Evolutionary conservation across 768 basidiomycete species (phyloP), one percentile per base, ranked within the genome.

Genomic region (Leccinum disarticulatum): DNA sequence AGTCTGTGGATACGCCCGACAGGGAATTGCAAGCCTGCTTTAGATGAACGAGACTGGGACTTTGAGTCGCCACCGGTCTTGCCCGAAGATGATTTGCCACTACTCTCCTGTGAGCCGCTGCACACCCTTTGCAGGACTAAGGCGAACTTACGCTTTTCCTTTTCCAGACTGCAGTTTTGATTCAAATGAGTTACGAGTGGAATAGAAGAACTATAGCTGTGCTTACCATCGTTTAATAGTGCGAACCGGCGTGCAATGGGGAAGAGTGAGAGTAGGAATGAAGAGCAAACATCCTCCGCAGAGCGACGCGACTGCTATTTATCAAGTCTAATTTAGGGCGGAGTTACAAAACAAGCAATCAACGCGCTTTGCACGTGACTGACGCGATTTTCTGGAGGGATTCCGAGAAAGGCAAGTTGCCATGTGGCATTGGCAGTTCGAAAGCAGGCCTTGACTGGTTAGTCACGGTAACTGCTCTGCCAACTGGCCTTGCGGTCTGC

Each of bases 1-100:
- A 88, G 76, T 73, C 91, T 83, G 75, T 90, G 88, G 65, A 93
- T 87, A 81, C 91, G 88, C 73, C 86, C 86, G 60, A 93, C 91
- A 58, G 91, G 89, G 77, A 93, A 90, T 67, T 85, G 84, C 58
- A 86, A 76, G 61, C 85, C 83, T 4, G 84, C 83, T 73, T 80
- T 82, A 52, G 80, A 75, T 14, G 92, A 91, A 58, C 88, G 86
- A 55, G 89, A 87, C 68, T 84, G 80, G 8, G 81, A 77, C 76
- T 87, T 88, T 64, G 73, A 58, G 56, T 84, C 82, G 48, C 75
- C 75, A 57, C 84, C 78, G 27, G 80, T 76, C 74, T 82, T 78
- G 3, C 78, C 79, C 63, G 74, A 77, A 11, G 73, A 75, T 27
- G 75, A 76, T 61, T 83, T 83, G 66, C 81, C 78, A 74, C 80